Percentiles rank a stretch among this genome's conserved stretches.
phyloP scores from a whole-genome alignment of 2,329 filamentous ascomycete genomes.

The Fragosphaeria purpurea region DNA sequence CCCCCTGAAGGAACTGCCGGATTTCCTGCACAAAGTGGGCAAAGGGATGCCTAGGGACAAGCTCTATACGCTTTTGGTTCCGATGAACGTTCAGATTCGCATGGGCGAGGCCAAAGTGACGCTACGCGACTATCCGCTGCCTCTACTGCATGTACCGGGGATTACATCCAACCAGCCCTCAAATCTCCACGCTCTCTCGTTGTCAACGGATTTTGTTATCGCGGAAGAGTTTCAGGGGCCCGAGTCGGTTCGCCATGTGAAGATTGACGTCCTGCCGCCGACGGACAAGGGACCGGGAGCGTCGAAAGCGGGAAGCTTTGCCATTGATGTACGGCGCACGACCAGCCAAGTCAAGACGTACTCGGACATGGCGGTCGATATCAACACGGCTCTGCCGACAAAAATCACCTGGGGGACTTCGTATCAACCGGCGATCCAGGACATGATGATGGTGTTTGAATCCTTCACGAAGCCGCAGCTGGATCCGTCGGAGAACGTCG shows the following conservation, averaged over 20 bases:
- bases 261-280: slow-evolving; percentile 75
- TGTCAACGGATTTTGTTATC: slow-evolving; percentile 87
- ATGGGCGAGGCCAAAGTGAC: slow-evolving; percentile 85
- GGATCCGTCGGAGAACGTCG: slow-evolving; percentile 85
- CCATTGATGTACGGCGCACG: slow-evolving; percentile 79
- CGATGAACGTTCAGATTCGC: slow-evolving; percentile 78
- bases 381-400: slow-evolving; percentile 87
- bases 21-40: slow-evolving; percentile 80
- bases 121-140: slow-evolving; percentile 86
- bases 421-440: slow-evolving; percentile 94
- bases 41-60: slow-evolving; percentile 93
- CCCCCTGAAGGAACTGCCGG: slow-evolving; percentile 66
- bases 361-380: slow-evolving; percentile 82
- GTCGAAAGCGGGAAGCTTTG: slow-evolving; percentile 56
- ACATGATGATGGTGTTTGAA: slow-evolving; percentile 99
- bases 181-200: slow-evolving; percentile 67
- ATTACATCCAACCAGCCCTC: slow-evolving; percentile 71
- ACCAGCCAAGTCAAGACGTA: slow-evolving; percentile 95
- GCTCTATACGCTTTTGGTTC: slow-evolving; percentile 79
- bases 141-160: slow-evolving; percentile 79
- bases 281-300: slow-evolving; percentile 45
- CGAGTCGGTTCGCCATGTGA: slow-evolving; percentile 69
- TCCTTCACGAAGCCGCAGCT: slow-evolving; percentile 93
- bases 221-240: slow-evolving; percentile 82
- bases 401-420: slow-evolving; percentile 95